Conservation (phyloP, 495 filamentous ascomycete species). For the Aspergillus carlsbadensis region DNA sequence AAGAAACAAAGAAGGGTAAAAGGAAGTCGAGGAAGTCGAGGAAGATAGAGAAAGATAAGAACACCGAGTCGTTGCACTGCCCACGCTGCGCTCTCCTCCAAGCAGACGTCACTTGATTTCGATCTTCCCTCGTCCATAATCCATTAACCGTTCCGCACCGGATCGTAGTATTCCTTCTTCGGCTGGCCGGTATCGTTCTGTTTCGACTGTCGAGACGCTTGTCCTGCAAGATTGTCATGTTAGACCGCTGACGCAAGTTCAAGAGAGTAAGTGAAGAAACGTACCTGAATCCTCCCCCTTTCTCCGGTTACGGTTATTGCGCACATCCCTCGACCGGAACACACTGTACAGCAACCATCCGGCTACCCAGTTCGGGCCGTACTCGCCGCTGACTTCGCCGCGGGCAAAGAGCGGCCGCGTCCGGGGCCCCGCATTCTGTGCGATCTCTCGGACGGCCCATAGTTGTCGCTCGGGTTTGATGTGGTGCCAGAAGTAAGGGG, state of each 20-base stretch:
- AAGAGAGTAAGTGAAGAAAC: not conserved
- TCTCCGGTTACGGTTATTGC: constrained; percentile 51
- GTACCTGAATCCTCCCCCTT: constrained; percentile 43
- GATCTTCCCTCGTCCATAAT: not conserved
- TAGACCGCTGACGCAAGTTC: not conserved
- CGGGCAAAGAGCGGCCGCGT: constrained; percentile 41
- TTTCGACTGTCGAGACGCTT: constrained; percentile 21
- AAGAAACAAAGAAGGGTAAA: not conserved
- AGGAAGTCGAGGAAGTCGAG: too few relatives aligned
- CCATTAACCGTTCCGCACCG: constrained; percentile 40
- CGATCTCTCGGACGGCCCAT: constrained; percentile 42
- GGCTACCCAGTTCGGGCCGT: constrained; percentile 57
- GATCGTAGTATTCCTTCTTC: constrained; percentile 46
- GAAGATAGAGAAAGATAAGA: too few relatives aligned
- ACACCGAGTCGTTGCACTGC: not conserved
- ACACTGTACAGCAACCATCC: constrained; percentile 59
- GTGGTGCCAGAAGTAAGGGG: constrained; percentile 49
- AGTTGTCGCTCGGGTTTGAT: constrained; percentile 43
- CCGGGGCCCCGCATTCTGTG: constrained; percentile 31
- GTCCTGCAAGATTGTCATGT: constrained; percentile 1
- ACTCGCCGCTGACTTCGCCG: constrained; percentile 39
- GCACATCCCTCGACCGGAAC: constrained; percentile 56
- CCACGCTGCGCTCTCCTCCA: constrained; percentile 8
- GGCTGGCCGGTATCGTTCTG: constrained; percentile 24
- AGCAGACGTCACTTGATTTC: not conserved